These are phyloP conservation scores for Bryoglossum gracile DNA, from an alignment of 495 filamentous ascomycete genomes.

Conservation along the genomic window DNA sequence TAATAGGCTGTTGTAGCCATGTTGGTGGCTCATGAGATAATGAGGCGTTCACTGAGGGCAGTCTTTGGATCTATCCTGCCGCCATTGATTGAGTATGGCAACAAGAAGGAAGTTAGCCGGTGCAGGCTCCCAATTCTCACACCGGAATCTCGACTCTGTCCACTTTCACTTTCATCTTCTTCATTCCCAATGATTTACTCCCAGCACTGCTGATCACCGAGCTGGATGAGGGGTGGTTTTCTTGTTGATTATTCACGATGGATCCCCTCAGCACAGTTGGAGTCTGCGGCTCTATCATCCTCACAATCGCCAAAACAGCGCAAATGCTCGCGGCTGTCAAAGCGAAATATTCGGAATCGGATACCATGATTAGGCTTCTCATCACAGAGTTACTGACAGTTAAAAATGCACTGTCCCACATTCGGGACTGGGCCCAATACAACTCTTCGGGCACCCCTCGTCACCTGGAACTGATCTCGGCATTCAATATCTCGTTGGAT, in stretches of 20 bases:
- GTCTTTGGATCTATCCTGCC: too few relatives aligned
- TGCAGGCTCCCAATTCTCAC: too few relatives aligned
- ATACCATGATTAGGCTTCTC: slow-evolving; percentile 36
- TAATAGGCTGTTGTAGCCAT: too few relatives aligned
- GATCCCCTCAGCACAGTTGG: neutral
- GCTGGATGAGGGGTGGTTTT: too few relatives aligned
- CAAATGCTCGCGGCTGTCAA: slow-evolving; percentile 29
- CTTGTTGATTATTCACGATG: neutral
- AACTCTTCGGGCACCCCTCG: slow-evolving; percentile 26
- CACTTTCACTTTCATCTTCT: too few relatives aligned
- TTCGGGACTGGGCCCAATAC: slow-evolving; percentile 34
- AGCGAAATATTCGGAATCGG: slow-evolving; percentile 36
- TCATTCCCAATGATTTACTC: too few relatives aligned
- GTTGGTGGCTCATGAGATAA: too few relatives aligned
- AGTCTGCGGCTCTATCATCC: neutral
- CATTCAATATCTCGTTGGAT: slow-evolving; percentile 34
- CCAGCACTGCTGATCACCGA: too few relatives aligned
- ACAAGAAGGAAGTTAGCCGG: too few relatives aligned
- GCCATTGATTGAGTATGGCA: too few relatives aligned
- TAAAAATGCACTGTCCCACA: slow-evolving; percentile 33
- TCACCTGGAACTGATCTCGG: slow-evolving; percentile 27
- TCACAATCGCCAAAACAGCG: slow-evolving; percentile 20
- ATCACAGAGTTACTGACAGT: slow-evolving; percentile 36
- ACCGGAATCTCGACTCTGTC: too few relatives aligned
- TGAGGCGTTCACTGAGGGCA: too few relatives aligned